phyloP scores from a whole-genome alignment of 164 flowering plant genomes.

The Vitis rotundifolia region DNA sequence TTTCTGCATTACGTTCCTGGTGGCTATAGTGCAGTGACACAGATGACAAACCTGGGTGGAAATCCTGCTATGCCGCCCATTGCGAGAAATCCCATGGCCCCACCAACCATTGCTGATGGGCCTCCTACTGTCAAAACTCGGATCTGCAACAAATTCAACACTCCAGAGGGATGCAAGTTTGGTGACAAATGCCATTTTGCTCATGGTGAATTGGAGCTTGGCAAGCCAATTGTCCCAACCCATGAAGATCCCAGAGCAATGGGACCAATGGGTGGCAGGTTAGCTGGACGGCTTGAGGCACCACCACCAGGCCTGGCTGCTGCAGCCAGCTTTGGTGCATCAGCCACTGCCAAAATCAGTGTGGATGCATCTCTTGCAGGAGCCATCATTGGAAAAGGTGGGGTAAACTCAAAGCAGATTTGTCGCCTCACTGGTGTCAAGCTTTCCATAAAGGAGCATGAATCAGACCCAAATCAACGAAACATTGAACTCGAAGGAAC shows the following conservation, averaged over 20 bases:
- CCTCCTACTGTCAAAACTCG: slow-evolving; percentile 51
- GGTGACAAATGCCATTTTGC: slow-evolving; percentile 78
- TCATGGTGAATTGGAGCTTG: slow-evolving; percentile 76
- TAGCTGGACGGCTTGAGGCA: slow-evolving; percentile 40
- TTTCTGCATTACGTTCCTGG: too few relatives aligned
- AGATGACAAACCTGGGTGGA: too few relatives aligned
- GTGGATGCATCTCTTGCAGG: slow-evolving; percentile 77
- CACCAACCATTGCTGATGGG: slow-evolving; percentile 36
- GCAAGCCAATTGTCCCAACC: slow-evolving; percentile 40
- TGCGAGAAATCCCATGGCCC: too few relatives aligned
- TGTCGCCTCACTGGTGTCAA: slow-evolving; percentile 74
- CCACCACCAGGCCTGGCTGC: slow-evolving; percentile 33
- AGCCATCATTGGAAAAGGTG: slow-evolving; percentile 74
- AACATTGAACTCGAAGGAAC: slow-evolving; percentile 85
- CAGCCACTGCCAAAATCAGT: slow-evolving; percentile 76
- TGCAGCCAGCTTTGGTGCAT: slow-evolving; percentile 69
- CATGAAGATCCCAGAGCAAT: slow-evolving; percentile 47
- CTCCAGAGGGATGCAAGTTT: slow-evolving; percentile 74
- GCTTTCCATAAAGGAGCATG: slow-evolving; percentile 68
- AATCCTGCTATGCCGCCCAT: too few relatives aligned
- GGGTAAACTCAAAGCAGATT: slow-evolving; percentile 76
- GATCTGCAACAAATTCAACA: slow-evolving; percentile 14
- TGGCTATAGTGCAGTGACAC: too few relatives aligned
- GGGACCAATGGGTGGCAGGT: slow-evolving; percentile 37
- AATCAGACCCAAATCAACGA: slow-evolving; percentile 55